Evolutionary conservation across 2,329 filamentous ascomycete genomes (phyloP).

Genomic region (Penicillium sp.): DNA sequence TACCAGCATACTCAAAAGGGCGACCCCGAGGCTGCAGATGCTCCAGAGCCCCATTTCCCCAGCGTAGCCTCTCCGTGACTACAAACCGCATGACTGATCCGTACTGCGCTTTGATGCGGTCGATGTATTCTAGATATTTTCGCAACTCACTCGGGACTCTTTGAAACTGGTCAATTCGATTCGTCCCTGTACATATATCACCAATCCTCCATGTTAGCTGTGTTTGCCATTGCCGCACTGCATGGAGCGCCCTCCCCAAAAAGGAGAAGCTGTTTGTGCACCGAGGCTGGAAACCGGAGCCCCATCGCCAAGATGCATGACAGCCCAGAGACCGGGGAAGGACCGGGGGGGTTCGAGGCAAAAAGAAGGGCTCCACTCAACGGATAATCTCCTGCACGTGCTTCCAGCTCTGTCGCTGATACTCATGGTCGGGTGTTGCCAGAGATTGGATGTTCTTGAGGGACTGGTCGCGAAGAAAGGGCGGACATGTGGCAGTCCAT

Average conservation of each 20-base stretch:
- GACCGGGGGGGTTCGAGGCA: too few relatives aligned
- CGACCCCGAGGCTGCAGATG: constrained; percentile 26
- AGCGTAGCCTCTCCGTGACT: constrained; percentile 61
- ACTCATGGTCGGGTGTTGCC: constrained; percentile 62
- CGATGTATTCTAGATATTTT: constrained; percentile 67
- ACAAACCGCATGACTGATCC: constrained; percentile 77
- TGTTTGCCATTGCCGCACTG: constrained; percentile 49
- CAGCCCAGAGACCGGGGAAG: neutral
- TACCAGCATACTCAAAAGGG: constrained; percentile 35
- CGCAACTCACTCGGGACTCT: constrained; percentile 70
- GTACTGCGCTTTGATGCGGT: constrained; percentile 57
- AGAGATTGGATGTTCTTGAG: constrained; percentile 67
- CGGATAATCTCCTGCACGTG: constrained; percentile 59
- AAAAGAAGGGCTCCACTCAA: constrained; percentile 23
- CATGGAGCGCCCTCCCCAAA: neutral
- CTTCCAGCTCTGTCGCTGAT: constrained; percentile 61
- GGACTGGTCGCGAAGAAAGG: constrained; percentile 58
- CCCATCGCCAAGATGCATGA: constrained; percentile 1
- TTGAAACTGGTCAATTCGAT: constrained; percentile 70
- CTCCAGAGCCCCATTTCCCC: constrained; percentile 48
- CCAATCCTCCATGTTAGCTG: too few relatives aligned
- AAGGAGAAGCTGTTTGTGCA: neutral
- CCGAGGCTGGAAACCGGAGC: neutral
- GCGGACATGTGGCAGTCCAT: constrained; percentile 63
- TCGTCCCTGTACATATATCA: constrained; percentile 41